Evolutionary conservation across 2,329 filamentous ascomycete species (phyloP).

Genomic region (Purpureocillium lavendulum): DNA sequence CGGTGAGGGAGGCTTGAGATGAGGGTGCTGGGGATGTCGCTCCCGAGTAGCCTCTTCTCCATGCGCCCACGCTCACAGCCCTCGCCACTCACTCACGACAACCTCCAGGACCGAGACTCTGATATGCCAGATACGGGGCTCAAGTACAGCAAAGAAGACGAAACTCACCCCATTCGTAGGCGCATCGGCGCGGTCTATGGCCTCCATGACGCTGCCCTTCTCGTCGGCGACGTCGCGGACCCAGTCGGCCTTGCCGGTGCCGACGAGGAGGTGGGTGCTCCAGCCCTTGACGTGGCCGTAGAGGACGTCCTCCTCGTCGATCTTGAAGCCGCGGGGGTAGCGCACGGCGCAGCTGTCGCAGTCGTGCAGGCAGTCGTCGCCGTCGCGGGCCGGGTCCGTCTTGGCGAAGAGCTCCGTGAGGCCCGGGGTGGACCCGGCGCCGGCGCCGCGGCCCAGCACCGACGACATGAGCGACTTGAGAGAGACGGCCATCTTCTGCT

Average conservation of each 20-base stretch:
- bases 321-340: constrained; percentile 63
- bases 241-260: constrained; percentile 96
- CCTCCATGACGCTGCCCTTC: constrained; percentile 76
- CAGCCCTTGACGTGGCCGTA: constrained; percentile 83
- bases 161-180: constrained; percentile 60
- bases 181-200: constrained; percentile 49
- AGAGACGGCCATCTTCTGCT: constrained; percentile 34
- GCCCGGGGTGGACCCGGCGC: constrained; percentile 15
- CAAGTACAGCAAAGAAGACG: constrained; percentile 1
- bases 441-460: constrained; percentile 18
- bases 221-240: constrained; percentile 82
- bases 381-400: constrained; percentile 69
- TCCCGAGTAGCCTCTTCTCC: too few relatives aligned
- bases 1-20: neutral
- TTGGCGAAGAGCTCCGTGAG: constrained; percentile 57
- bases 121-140: too few relatives aligned
- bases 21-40: too few relatives aligned
- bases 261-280: constrained; percentile 83
- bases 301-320: constrained; percentile 69
- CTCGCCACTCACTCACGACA: too few relatives aligned
- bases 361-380: constrained; percentile 82
- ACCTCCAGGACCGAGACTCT: too few relatives aligned
- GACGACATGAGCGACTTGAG: constrained; percentile 22
- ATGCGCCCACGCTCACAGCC: too few relatives aligned
- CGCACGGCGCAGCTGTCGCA: constrained; percentile 72